Conservation (phyloP, 208 protist genomes). For the Strigomonas galati region DNA sequence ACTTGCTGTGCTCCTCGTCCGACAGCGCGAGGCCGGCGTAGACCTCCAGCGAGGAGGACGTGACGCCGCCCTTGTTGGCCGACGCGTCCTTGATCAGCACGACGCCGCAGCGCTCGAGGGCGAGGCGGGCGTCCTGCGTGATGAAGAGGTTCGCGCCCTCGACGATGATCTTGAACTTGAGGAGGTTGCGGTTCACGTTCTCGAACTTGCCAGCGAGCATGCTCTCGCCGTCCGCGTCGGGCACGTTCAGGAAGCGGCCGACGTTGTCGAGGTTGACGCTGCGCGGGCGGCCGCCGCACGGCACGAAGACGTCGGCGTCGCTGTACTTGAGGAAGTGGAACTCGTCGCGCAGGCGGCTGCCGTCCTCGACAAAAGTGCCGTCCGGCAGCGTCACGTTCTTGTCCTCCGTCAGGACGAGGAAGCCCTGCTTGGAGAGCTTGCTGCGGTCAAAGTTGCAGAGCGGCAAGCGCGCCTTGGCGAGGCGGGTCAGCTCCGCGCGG, state of each 20-base stretch:
- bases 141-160: slow-evolving; percentile 98
- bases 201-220: slow-evolving; percentile 65
- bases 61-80: slow-evolving; percentile 97
- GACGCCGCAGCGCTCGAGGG: slow-evolving; percentile 85
- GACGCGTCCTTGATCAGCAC: slow-evolving; percentile 91
- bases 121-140: slow-evolving; percentile 92
- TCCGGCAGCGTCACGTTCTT: slow-evolving; percentile 86
- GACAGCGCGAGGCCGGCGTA: slow-evolving; percentile 92
- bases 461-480: slow-evolving; percentile 77
- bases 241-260: slow-evolving; percentile 68
- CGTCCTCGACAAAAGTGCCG: slow-evolving; percentile 66
- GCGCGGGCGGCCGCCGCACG: slow-evolving; percentile 95
- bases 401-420: slow-evolving; percentile 90
- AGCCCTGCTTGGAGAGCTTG: slow-evolving; percentile 87
- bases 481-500: slow-evolving; percentile 78
- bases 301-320: slow-evolving; percentile 93
- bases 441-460: slow-evolving; percentile 82
- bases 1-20: slow-evolving; percentile 87
- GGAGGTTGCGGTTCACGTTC: slow-evolving; percentile 38
- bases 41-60: slow-evolving; percentile 96
- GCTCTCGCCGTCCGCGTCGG: slow-evolving; percentile 52
- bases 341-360: slow-evolving; percentile 85
- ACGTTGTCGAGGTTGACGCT: slow-evolving; percentile 93
- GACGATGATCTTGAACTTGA: slow-evolving; percentile 94
- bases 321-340: slow-evolving; percentile 91